A percentile compares a stretch with the other conserved stretches of the same genome.
Evolutionary conservation across 2,329 filamentous ascomycete species (phyloP).

Genomic region (Macrophomina phaseolina): DNA sequence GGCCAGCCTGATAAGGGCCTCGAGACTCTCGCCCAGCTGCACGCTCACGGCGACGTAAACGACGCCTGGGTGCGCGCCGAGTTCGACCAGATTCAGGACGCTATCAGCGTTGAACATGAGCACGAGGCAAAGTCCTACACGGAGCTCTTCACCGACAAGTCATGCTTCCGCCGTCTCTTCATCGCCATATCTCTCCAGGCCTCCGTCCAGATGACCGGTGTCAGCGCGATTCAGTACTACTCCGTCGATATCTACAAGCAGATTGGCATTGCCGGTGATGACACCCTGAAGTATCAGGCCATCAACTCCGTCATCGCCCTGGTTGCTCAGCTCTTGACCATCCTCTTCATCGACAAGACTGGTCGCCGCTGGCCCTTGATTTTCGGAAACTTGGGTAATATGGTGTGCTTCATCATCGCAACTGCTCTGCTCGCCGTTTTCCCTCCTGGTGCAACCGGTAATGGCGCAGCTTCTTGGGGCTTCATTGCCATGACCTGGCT

Average conservation of each 20-base stretch:
- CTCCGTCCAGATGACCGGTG: constrained; percentile 76
- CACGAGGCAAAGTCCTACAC: constrained; percentile 71
- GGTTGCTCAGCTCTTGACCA: constrained; percentile 70
- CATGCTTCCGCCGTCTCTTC: constrained; percentile 74
- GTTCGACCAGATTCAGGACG: constrained; percentile 72
- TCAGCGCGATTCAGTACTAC: constrained; percentile 71
- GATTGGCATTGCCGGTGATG: constrained; percentile 69
- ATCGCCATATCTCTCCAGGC: constrained; percentile 73
- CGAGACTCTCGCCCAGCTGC: constrained; percentile 69
- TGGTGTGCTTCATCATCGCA: constrained; percentile 73
- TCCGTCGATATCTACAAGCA: constrained; percentile 69
- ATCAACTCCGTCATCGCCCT: constrained; percentile 75
- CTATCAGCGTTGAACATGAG: constrained; percentile 69
- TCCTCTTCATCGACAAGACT: constrained; percentile 70
- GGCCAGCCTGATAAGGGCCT: constrained; percentile 69
- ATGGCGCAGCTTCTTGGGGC: constrained; percentile 67
- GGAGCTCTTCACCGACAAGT: constrained; percentile 70
- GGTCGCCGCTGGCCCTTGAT: constrained; percentile 78
- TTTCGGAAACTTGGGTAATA: constrained; percentile 72
- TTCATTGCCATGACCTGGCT: constrained; percentile 81
- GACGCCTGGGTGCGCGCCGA: constrained; percentile 76
- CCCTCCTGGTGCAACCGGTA: constrained; percentile 61
- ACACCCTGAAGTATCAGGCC: constrained; percentile 76
- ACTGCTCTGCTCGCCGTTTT: constrained; percentile 63
- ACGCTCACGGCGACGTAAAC: constrained; percentile 68